These are phyloP conservation scores for Aspergillus neoniger DNA, from an alignment of 2,329 filamentous ascomycete genomes.

Conservation along the genomic window DNA sequence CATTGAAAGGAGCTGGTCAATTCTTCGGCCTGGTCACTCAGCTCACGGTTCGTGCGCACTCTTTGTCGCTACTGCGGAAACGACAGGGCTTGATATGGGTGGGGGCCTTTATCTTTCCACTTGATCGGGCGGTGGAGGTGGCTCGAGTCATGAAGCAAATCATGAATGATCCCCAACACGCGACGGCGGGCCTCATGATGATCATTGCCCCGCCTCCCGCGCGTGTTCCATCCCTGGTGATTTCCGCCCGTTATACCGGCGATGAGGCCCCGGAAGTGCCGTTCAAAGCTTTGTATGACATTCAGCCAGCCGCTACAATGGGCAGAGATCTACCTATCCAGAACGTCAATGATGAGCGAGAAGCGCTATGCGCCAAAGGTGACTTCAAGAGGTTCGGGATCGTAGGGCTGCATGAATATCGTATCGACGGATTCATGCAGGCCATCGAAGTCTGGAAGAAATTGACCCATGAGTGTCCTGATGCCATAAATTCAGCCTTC, in stretches of 20 bases:
- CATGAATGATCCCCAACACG: background rate
- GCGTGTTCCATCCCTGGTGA: background rate
- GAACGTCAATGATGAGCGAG: background rate
- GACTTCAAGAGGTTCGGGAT: background rate
- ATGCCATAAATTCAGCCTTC: background rate
- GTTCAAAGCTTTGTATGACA: background rate
- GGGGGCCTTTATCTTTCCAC: background rate
- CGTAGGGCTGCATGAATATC: background rate
- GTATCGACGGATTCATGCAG: background rate
- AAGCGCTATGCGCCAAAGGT: slow-evolving; percentile 1
- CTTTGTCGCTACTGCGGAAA: background rate
- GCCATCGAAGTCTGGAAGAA: background rate
- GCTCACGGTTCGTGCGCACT: background rate
- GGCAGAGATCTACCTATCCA: background rate
- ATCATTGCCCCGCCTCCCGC: background rate
- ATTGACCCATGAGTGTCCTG: background rate
- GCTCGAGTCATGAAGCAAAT: background rate
- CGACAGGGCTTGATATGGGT: background rate
- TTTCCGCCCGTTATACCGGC: background rate
- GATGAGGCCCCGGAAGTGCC: background rate
- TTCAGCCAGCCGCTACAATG: background rate
- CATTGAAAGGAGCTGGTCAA: background rate
- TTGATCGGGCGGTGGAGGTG: background rate
- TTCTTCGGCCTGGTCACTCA: slow-evolving; percentile 2
- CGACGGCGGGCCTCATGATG: slow-evolving; percentile 2